Conservation (phyloP, 2,329 filamentous ascomycete species). For the Shiraia bambusicola region DNA sequence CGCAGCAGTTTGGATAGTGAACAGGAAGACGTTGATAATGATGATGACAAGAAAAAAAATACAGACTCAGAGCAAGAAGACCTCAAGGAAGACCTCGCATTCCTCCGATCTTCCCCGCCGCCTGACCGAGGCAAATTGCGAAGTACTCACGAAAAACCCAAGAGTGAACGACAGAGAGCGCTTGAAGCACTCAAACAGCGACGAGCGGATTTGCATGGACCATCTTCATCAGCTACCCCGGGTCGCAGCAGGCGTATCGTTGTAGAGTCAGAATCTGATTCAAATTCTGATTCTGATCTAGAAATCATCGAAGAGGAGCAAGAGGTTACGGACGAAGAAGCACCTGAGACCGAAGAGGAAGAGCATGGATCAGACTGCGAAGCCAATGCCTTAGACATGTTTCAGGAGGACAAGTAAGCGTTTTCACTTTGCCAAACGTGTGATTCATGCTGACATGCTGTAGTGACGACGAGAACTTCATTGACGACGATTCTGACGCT, state of each 20-base stretch:
- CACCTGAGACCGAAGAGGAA: constrained; percentile 13
- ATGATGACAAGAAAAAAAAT: constrained; percentile 6
- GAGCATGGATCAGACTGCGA: constrained; percentile 27
- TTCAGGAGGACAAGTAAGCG: constrained; percentile 35
- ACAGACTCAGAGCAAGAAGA: constrained; percentile 40
- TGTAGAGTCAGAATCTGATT: constrained; percentile 27
- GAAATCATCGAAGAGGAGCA: constrained; percentile 39
- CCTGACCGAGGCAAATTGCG: constrained; percentile 27
- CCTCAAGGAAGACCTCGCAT: constrained; percentile 50
- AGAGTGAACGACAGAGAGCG: constrained; percentile 44
- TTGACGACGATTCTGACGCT: constrained; percentile 62
- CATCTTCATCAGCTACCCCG: constrained; percentile 27
- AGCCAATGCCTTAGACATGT: constrained; percentile 44
- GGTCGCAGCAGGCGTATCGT: constrained; percentile 24
- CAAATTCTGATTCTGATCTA: constrained; percentile 30
- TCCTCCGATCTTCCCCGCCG: constrained; percentile 42
- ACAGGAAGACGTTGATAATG: constrained; percentile 4
- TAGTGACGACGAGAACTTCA: constrained; percentile 62
- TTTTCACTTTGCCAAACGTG: neutral
- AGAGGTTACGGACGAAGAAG: constrained; percentile 17
- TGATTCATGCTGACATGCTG: constrained; percentile 21
- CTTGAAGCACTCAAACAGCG: constrained; percentile 48
- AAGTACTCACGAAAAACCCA: constrained; percentile 27
- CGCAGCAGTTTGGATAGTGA: constrained; percentile 22
- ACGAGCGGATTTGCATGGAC: constrained; percentile 37